phyloP scores from a whole-genome alignment of 768 basidiomycete species.

The Tricholoma furcatifolium region DNA sequence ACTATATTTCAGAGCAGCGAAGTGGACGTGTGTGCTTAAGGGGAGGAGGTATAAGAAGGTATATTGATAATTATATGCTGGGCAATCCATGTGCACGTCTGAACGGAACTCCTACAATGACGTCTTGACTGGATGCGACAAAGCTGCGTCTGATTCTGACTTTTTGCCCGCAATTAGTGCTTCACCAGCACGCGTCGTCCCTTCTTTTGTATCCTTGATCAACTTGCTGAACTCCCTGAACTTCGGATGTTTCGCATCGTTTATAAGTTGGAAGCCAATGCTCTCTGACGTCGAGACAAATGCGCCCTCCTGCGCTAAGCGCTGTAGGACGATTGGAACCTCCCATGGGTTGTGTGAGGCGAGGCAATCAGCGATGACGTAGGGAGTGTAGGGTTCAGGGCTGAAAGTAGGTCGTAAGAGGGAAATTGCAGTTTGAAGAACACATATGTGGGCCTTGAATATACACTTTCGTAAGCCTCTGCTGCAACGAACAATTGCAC shows the following conservation, averaged over 20 bases:
- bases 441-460: conserved; percentile 53
- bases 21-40: no score
- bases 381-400: conserved; percentile 17
- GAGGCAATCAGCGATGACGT: conserved; percentile 20
- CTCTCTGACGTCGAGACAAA: conserved; percentile 19
- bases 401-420: conserved; percentile 30
- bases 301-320: conserved; percentile 18
- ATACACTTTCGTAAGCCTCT: not conserved
- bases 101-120: not conserved
- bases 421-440: conserved; percentile 57
- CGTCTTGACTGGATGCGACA: not conserved
- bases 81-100: not conserved
- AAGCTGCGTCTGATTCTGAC: not conserved
- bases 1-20: no score
- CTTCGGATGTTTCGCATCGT: conserved; percentile 16
- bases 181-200: conserved; percentile 18
- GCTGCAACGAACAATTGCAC: not conserved
- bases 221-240: conserved; percentile 22
- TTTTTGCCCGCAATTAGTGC: conserved; percentile 9
- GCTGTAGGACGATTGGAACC: conserved; percentile 19
- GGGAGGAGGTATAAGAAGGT: no score
- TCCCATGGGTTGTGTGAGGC: conserved; percentile 21
- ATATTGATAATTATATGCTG: no score
- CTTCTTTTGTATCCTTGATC: conserved; percentile 19
- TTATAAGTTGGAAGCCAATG: conserved; percentile 21